phyloP scores from a whole-genome alignment of 2,329 filamentous ascomycete genomes.

The Neocucurbitaria cava region DNA sequence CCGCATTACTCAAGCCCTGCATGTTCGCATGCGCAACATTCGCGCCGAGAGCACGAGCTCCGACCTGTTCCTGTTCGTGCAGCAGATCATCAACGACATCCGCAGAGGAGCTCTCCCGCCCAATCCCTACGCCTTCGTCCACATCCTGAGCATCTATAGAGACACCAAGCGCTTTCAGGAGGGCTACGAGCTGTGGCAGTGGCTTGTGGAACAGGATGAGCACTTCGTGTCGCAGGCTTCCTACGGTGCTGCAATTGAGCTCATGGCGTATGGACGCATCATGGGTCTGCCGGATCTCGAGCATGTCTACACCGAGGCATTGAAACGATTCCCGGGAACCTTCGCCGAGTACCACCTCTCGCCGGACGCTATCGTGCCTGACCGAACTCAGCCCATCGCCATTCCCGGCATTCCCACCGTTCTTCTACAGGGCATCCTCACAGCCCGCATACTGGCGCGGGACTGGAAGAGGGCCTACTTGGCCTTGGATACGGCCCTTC shows the following conservation, averaged over 20 bases:
- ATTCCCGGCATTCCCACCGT: conserved; percentile 50
- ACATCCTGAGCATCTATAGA: conserved; percentile 57
- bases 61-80: conserved; percentile 39
- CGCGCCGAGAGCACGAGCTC: conserved; percentile 5
- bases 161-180: conserved; percentile 50
- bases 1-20: conserved; percentile 46
- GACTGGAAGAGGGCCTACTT: conserved; percentile 59
- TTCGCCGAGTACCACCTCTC: conserved; percentile 58
- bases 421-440: conserved; percentile 58
- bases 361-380: conserved; percentile 54
- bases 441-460: conserved; percentile 54
- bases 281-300: conserved; percentile 53
- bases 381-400: conserved; percentile 45
- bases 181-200: conserved; percentile 56
- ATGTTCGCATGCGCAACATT: conserved; percentile 39
- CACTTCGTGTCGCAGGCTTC: conserved; percentile 50
- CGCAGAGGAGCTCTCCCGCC: conserved; percentile 44
- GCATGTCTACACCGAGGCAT: conserved; percentile 52
- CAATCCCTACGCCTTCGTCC: conserved; percentile 51
- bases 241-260: conserved; percentile 59
- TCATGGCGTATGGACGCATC: conserved; percentile 52
- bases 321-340: conserved; percentile 56
- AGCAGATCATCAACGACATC: conserved; percentile 51
- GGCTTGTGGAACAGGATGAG: conserved; percentile 54
- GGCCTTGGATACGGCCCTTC: conserved; percentile 56